Conservation (phyloP, 108 stramenopile species). For the Nitzschia sp. region DNA sequence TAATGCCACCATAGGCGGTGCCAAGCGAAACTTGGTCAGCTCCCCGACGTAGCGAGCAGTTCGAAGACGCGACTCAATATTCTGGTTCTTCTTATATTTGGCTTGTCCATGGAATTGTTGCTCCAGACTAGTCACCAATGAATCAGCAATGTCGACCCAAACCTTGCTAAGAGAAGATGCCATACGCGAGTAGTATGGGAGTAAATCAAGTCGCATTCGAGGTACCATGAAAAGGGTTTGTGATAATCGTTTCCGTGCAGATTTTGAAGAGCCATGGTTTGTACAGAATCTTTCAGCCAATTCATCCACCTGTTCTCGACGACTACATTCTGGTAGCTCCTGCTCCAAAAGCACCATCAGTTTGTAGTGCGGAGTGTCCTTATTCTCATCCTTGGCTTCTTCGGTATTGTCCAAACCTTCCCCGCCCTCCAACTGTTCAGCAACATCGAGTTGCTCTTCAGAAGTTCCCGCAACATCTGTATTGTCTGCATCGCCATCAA, state of each 20-base stretch:
- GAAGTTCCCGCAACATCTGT: slow-evolving; percentile 37
- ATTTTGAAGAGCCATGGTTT: slow-evolving; percentile 78
- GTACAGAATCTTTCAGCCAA: slow-evolving; percentile 82
- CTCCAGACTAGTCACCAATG: slow-evolving; percentile 67
- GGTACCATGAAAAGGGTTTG: slow-evolving; percentile 85
- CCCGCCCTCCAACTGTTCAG: slow-evolving; percentile 42
- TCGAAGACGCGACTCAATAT: slow-evolving; percentile 74
- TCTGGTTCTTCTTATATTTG: slow-evolving; percentile 79
- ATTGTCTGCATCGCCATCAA: slow-evolving; percentile 31
- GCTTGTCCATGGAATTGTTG: slow-evolving; percentile 87
- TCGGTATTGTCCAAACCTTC: slow-evolving; percentile 31
- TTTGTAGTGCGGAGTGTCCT: slow-evolving; percentile 84
- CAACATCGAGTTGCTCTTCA: slow-evolving; percentile 52
- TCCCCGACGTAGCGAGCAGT: slow-evolving; percentile 90
- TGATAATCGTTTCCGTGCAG: slow-evolving; percentile 76
- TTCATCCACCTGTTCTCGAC: slow-evolving; percentile 86
- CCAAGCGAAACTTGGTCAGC: slow-evolving; percentile 91
- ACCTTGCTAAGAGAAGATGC: slow-evolving; percentile 78
- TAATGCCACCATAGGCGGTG: slow-evolving; percentile 88
- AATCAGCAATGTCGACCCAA: slow-evolving; percentile 63
- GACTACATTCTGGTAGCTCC: slow-evolving; percentile 87
- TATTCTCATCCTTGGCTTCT: slow-evolving; percentile 52
- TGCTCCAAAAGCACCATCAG: slow-evolving; percentile 86
- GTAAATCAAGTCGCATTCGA: slow-evolving; percentile 72
- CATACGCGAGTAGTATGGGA: slow-evolving; percentile 89